These are phyloP conservation scores for Aleurites moluccanus DNA, from an alignment of 441 rosid genomes.

Conservation along the genomic window DNA sequence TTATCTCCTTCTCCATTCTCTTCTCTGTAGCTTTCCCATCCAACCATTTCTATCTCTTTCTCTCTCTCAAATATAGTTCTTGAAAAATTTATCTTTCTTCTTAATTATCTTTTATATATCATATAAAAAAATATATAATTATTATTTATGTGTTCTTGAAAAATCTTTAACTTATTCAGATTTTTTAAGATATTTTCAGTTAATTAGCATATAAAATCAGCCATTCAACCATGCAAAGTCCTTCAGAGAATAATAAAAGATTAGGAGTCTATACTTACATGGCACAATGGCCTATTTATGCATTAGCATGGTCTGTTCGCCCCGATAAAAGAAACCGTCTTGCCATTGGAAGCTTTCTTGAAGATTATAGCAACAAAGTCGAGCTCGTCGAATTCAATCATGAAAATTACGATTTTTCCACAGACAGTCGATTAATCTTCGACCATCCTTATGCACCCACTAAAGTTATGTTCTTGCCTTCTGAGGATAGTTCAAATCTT, in stretches of 20 bases:
- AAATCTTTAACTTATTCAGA: not conserved
- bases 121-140: no score
- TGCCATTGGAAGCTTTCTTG: slow-evolving; percentile 54
- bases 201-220: not conserved
- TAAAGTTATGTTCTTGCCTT: slow-evolving; percentile 55
- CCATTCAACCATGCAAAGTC: slow-evolving; percentile 34
- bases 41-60: not conserved
- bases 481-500: slow-evolving; percentile 35
- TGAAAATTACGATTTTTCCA: slow-evolving; percentile 36
- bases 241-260: slow-evolving; percentile 20
- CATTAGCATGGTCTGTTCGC: slow-evolving; percentile 57
- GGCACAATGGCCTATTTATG: slow-evolving; percentile 48
- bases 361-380: slow-evolving; percentile 50
- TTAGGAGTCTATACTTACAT: slow-evolving; percentile 44
- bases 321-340: slow-evolving; percentile 41
- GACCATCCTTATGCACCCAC: slow-evolving; percentile 64
- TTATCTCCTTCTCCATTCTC: not conserved
- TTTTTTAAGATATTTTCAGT: not conserved
- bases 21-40: not conserved
- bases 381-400: slow-evolving; percentile 48
- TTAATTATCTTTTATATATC: no score
- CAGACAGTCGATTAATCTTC: slow-evolving; percentile 43
- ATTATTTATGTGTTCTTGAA: not conserved
- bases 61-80: not conserved
- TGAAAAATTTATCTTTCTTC: no score